These are phyloP conservation scores for Oldenlandia corymbosa DNA, from an alignment of 257 asterid species.

Conservation along the genomic window DNA sequence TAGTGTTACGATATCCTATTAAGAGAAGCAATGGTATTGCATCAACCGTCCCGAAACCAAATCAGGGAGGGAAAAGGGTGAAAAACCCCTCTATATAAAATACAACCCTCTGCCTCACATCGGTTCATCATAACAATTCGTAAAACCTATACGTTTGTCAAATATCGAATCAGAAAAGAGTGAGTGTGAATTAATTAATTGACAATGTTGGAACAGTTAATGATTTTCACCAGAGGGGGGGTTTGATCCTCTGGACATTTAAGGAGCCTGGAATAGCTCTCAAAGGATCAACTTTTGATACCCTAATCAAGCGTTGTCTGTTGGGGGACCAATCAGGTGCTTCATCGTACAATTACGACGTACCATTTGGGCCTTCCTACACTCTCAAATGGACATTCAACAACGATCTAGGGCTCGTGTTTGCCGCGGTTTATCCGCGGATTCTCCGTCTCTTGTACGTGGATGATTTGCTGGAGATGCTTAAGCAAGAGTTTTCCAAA, in stretches of 20 bases:
- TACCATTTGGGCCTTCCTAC: slow-evolving; percentile 81
- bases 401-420: slow-evolving; percentile 91
- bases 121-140: too few species aligned
- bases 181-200: too few species aligned
- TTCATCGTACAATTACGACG: slow-evolving; percentile 79
- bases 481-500: slow-evolving; percentile 65
- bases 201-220: slow-evolving; percentile 81
- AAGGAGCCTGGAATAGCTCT: slow-evolving; percentile 94
- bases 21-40: too few species aligned
- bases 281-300: slow-evolving; percentile 84
- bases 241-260: slow-evolving; percentile 97
- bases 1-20: too few species aligned
- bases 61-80: too few species aligned
- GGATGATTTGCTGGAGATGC: slow-evolving; percentile 82
- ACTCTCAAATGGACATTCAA: slow-evolving; percentile 96
- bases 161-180: too few species aligned
- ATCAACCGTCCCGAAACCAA: too few species aligned
- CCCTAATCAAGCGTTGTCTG: slow-evolving; percentile 87
- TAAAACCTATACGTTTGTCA: too few species aligned
- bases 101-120: too few species aligned
- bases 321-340: slow-evolving; percentile 96
- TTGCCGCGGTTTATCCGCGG: slow-evolving; percentile 90
- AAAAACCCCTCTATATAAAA: too few species aligned
- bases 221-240: slow-evolving; percentile 92
- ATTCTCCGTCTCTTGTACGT: slow-evolving; percentile 89